Evolutionary conservation across 2,329 filamentous ascomycete genomes (phyloP), one percentile per base, ranked within the genome.

Genomic region (Tolypocladium sp.): DNA sequence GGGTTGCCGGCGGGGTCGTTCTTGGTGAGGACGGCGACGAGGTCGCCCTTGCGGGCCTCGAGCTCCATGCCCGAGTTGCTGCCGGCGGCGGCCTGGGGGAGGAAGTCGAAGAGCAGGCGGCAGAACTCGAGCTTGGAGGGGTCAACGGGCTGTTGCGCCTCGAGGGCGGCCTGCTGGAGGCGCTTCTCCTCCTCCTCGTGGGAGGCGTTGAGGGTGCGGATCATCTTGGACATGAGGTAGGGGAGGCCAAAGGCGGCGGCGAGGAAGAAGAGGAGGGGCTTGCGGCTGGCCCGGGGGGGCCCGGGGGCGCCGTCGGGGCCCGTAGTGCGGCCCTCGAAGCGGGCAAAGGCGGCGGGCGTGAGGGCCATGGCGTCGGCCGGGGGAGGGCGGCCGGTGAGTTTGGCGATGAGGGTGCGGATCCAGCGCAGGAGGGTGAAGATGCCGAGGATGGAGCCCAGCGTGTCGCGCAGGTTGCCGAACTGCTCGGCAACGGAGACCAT

Each of bases 401-500:
- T 97, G 40, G 94, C 93, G 64, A 97, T 84, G 30, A 95, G 80
- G 2, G 92, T 96, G 58, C 92, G 88, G 66, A 96, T 86, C 93
- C 94, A 99, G 64, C 95, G 88, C 79, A 99, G 89, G 46, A 99
- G 73, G 13, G 94, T 96, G 76, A 96, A 99, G 70, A 99, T 96
- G 46, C 94, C 94, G 44, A 99, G 79, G 13, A 97, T 87, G 3
- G 92, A 96, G 63, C 95, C 94, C 17, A 99, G 84, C 0, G 93
- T 96, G 71, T 96, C 92, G 64, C 92, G 88, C 55, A 99, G 80
- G 68, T 93, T 96, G 61, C 92, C 90, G 67, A 99, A 95, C 73
- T 99, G 94, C 73, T 99, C 95, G 56, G 94, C 94, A 44, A 99
- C 95, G 10, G 93, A 94, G 44, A 99, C 90, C 92, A 99, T 97